These are phyloP conservation scores for Saccharum hybrid DNA, from an alignment of 202 grass and related monocot species.

Conservation along the genomic window DNA sequence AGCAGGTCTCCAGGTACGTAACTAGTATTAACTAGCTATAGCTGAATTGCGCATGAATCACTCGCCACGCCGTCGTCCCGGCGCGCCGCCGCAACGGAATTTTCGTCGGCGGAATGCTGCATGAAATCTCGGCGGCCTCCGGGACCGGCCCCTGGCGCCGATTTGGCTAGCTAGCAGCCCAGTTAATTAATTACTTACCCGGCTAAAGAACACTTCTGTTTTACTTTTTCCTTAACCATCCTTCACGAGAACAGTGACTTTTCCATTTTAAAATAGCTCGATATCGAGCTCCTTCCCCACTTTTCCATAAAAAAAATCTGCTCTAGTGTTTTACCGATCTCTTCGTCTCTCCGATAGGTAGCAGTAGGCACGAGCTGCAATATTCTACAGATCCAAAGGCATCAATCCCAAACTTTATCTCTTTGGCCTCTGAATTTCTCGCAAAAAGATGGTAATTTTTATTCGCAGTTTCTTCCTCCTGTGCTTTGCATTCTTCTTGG, in stretches of 20 bases:
- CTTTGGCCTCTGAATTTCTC: constrained; percentile 51
- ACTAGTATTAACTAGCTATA: background rate
- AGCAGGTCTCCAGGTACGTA: constrained; percentile 86
- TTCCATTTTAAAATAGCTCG: constrained; percentile 54
- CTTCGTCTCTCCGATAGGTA: constrained; percentile 42
- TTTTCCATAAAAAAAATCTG: constrained; percentile 20
- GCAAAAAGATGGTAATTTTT: constrained; percentile 39
- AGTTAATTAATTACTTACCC: constrained; percentile 45
- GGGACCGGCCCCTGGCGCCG: constrained; percentile 10
- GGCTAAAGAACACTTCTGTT: constrained; percentile 56
- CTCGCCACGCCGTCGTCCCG: background rate
- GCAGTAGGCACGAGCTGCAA: background rate
- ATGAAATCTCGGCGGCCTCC: constrained; percentile 63
- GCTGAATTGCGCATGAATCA: constrained; percentile 25
- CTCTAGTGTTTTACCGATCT: constrained; percentile 24
- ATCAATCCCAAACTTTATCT: constrained; percentile 74
- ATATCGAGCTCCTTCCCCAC: constrained; percentile 56
- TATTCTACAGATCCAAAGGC: constrained; percentile 62
- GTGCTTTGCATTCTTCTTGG: constrained; percentile 49
- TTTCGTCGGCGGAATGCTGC: constrained; percentile 51
- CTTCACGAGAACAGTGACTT: constrained; percentile 55
- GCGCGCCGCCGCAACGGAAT: constrained; percentile 18
- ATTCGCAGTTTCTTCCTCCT: background rate
- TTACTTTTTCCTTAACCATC: constrained; percentile 57
- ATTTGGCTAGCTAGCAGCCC: constrained; percentile 24